Evolutionary conservation across 176 grass and related monocot genomes (phyloP).

Genomic region (Carex scoparia): DNA sequence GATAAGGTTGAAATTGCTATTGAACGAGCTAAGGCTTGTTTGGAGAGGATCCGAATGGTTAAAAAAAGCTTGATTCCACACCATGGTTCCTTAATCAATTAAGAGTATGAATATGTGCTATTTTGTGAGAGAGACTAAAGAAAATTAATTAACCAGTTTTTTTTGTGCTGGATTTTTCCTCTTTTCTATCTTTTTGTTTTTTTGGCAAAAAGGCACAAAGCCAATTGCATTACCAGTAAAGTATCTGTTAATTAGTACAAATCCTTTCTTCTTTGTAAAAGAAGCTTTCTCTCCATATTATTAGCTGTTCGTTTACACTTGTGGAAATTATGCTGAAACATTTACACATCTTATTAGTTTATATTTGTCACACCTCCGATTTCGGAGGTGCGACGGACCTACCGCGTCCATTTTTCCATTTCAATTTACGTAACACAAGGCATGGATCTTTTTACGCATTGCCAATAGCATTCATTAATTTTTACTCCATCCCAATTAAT

Average conservation of each 20-base stretch:
- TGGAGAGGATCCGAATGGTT: constrained; percentile 54
- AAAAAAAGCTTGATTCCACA: constrained; percentile 44
- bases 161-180: constrained; percentile 6
- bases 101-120: neutral
- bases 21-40: constrained; percentile 56
- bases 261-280: neutral
- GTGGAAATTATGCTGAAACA: neutral
- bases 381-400: too few relatives aligned
- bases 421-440: too few relatives aligned
- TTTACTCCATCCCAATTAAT: too few relatives aligned
- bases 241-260: too few relatives aligned
- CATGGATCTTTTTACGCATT: too few relatives aligned
- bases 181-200: too few relatives aligned
- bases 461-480: too few relatives aligned
- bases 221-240: too few relatives aligned
- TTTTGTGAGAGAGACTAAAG: neutral
- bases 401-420: too few relatives aligned
- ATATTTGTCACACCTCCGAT: too few relatives aligned
- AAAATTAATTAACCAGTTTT: neutral
- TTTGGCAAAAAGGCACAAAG: too few relatives aligned
- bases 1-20: constrained; percentile 50
- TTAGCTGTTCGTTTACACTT: neutral
- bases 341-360: neutral
- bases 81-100: neutral
- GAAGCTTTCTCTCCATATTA: neutral